These are phyloP conservation scores for Boletus reticulatus DNA, from an alignment of 768 basidiomycete species.

Conservation along the genomic window DNA sequence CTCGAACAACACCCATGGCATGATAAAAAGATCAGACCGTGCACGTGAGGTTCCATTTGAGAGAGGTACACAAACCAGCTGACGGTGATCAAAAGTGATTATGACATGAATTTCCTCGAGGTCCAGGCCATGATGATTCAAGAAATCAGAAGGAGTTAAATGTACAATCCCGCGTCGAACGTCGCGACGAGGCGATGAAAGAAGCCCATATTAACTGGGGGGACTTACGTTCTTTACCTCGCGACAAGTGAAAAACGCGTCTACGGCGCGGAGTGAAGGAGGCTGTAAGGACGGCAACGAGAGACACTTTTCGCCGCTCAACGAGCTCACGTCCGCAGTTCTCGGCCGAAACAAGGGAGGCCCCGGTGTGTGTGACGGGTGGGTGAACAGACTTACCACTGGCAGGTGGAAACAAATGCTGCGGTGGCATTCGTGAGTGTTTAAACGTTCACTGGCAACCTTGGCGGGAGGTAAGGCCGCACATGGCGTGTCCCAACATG, in stretches of 20 bases:
- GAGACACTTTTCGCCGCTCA: slow-evolving; percentile 21
- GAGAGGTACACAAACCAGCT: neutral
- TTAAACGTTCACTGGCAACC: no score
- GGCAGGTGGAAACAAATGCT: neutral
- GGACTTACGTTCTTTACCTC: slow-evolving; percentile 26
- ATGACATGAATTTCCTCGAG: neutral
- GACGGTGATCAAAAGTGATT: slow-evolving; percentile 14
- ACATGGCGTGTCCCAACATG: no score
- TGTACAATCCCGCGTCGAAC: neutral
- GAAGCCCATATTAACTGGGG: neutral
- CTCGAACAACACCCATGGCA: neutral
- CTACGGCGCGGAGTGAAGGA: slow-evolving; percentile 17
- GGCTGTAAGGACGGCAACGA: slow-evolving; percentile 15
- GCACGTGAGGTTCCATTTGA: neutral
- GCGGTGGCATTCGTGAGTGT: no score
- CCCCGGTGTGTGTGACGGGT: neutral
- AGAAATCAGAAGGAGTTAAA: neutral
- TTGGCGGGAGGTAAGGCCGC: no score
- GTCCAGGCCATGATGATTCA: neutral
- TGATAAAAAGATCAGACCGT: neutral
- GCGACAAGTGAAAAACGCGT: slow-evolving; percentile 13
- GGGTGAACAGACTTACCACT: neutral
- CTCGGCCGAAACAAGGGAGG: slow-evolving; percentile 8
- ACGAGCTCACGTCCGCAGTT: slow-evolving; percentile 20
- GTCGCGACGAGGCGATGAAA: slow-evolving; percentile 12